Evolutionary conservation across 2,329 filamentous ascomycete genomes (phyloP).

Genomic region (Cladophialophora bantiana): DNA sequence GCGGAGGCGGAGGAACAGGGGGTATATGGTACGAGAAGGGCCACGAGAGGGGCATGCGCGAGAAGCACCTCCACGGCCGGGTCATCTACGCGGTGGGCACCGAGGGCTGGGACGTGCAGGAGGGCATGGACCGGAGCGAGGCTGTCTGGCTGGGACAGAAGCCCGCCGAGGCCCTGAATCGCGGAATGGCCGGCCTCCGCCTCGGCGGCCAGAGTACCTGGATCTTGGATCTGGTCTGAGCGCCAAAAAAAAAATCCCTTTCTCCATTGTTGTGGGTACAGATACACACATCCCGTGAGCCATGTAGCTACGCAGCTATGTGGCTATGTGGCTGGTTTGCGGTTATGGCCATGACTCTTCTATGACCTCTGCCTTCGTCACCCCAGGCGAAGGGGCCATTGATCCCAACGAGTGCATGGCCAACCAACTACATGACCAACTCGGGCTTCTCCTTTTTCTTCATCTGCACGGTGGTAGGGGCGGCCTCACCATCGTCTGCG

Average conservation of each 20-base stretch:
- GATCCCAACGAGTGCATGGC: not conserved
- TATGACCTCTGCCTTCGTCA: no score
- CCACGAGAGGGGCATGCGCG: constrained; percentile 30
- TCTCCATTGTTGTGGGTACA: no score
- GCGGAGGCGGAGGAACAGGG: constrained; percentile 12
- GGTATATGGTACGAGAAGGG: constrained; percentile 34
- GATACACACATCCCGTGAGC: no score
- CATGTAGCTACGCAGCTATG: no score
- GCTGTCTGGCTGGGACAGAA: constrained; percentile 54
- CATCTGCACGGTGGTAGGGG: not conserved
- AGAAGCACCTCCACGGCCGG: constrained; percentile 47
- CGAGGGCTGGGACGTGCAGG: constrained; percentile 54
- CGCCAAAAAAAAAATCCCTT: not conserved
- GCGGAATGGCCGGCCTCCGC: constrained; percentile 14
- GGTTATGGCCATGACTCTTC: no score
- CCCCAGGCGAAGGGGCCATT: no score
- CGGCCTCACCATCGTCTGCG: not conserved
- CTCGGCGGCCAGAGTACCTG: constrained; percentile 24
- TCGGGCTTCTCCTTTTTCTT: constrained; percentile 27
- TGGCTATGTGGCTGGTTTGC: no score
- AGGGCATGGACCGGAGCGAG: constrained; percentile 51
- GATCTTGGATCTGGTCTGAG: constrained; percentile 34
- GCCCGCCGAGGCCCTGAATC: constrained; percentile 29
- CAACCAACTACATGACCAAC: constrained; percentile 5
- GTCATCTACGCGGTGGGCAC: constrained; percentile 55